Evolutionary conservation across 1,284 basidiomycete species (phyloP), one percentile per base, ranked within the genome.

Genomic region (Fomitiporia mediterranea): DNA sequence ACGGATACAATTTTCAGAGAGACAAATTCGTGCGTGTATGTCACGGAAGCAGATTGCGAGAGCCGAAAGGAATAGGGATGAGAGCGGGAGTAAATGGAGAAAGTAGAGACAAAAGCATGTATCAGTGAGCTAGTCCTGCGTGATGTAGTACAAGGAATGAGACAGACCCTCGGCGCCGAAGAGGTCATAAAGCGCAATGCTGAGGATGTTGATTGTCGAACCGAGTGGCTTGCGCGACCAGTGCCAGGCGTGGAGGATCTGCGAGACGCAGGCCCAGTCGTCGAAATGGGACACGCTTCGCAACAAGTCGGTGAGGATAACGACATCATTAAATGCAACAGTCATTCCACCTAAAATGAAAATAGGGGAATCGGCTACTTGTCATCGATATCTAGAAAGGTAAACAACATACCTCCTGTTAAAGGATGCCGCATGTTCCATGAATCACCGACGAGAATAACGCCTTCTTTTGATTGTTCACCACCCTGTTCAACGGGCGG

Each of bases 401-500:
- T n/a, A n/a, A n/a, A n/a, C 13, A 15, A 62, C 63, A 28, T 52
- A 63, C 74, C 96, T 8, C 97, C 97, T 0, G 96, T 99, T 9
- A 99, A 78, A 0, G 97, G 96, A 71, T 99, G 97, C 1, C 97
- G 89, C 95, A 99, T 99, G 70, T 99, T 99, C 89, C 94, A 96
- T 1, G 96, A 87, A 69, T 99, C 97, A 3, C 97, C 97, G 39
- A 98, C 78, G 56, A 99, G 81, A 61, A 99, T 78, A 6, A 86
- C 86, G 19, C 95, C 94, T 53, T 83, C 76, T 60, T 84, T 87
- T 8, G 76, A 72, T 32, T 69, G 65, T 9, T 66, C 64, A 2
- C 71, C 70, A 54, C 90, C 91, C 68, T 98, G 97, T 66, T 89
- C 79, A 15, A 86, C 78, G 0, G 95, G 77, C 0, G 95, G 93